These are phyloP conservation scores for Apiotrichum veenhuisii DNA, from an alignment of 1,284 basidiomycete genomes.

Conservation along the genomic window DNA sequence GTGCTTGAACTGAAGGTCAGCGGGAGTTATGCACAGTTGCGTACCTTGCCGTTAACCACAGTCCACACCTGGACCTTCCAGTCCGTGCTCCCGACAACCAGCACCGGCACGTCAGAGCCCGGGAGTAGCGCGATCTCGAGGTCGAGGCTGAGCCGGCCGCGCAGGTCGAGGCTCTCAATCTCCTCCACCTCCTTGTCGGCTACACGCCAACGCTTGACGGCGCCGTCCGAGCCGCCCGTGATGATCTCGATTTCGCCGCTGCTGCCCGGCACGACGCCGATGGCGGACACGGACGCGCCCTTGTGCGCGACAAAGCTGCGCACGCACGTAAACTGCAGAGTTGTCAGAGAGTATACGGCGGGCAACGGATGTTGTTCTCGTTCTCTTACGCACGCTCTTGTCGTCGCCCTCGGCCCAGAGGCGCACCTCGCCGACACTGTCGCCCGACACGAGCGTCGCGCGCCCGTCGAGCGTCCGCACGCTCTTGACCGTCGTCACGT, in stretches of 20 bases:
- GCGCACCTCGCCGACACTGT: slow-evolving; percentile 61
- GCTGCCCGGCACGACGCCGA: slow-evolving; percentile 52
- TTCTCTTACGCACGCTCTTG: slow-evolving; percentile 12
- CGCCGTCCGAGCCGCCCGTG: slow-evolving; percentile 75
- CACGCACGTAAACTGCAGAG: slow-evolving; percentile 57
- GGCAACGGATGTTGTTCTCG: not conserved
- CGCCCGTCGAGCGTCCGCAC: slow-evolving; percentile 32
- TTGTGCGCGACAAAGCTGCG: slow-evolving; percentile 59
- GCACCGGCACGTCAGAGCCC: slow-evolving; percentile 59
- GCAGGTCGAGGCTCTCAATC: slow-evolving; percentile 61
- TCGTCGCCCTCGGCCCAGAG: slow-evolving; percentile 40
- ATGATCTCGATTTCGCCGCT: slow-evolving; percentile 54
- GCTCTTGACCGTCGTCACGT: slow-evolving; percentile 74
- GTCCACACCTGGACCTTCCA: slow-evolving; percentile 71
- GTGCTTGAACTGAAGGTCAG: slow-evolving; percentile 46
- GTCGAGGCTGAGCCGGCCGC: slow-evolving; percentile 71
- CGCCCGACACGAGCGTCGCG: slow-evolving; percentile 64
- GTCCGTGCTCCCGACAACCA: slow-evolving; percentile 75
- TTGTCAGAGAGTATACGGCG: slow-evolving; percentile 1
- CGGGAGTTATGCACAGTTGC: too few species aligned
- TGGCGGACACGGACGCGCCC: slow-evolving; percentile 62
- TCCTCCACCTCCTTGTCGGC: slow-evolving; percentile 15
- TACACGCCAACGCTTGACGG: slow-evolving; percentile 67
- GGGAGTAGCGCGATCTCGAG: slow-evolving; percentile 65
- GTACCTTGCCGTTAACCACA: slow-evolving; percentile 59